Evolutionary conservation across 1,139 yeast species (phyloP).

Genomic region (Sugiyamaella grinbergsii): DNA sequence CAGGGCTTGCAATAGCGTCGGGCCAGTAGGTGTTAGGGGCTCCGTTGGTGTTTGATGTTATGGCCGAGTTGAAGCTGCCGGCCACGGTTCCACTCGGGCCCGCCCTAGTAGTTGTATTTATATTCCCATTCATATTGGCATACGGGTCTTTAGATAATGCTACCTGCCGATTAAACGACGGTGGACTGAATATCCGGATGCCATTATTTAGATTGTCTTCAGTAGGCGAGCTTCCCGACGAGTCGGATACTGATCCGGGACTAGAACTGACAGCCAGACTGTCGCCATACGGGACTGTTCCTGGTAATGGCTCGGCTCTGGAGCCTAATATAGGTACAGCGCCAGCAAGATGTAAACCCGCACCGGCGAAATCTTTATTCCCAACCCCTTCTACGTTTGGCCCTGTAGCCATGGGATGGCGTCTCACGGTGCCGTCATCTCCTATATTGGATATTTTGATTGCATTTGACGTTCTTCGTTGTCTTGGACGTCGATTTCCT

Average conservation of each 20-base stretch:
- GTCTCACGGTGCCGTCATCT: not conserved
- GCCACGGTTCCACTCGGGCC: not conserved
- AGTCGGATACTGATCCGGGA: constrained; percentile 13
- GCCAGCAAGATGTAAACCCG: not conserved
- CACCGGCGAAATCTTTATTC: not conserved
- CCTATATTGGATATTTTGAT: constrained; percentile 7
- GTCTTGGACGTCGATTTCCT: constrained; percentile 10
- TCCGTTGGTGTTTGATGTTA: not conserved
- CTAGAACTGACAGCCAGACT: constrained; percentile 5
- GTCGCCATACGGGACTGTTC: no score
- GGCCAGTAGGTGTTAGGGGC: not conserved
- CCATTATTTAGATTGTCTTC: not conserved
- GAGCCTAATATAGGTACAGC: no score
- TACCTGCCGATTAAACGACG: not conserved
- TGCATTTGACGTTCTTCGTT: constrained; percentile 11
- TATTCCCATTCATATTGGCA: no score
- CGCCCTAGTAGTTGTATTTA: no score
- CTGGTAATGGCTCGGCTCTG: no score
- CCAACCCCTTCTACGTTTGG: not conserved
- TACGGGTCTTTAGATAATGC: not conserved
- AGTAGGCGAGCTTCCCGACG: constrained; percentile 13
- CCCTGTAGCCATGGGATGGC: not conserved
- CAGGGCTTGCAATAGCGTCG: not conserved
- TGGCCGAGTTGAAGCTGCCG: no score
- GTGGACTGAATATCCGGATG: constrained; percentile 3